phyloP scores from a whole-genome alignment of 352 stramenopile species.

The Phytopythium chamaehyphon region DNA sequence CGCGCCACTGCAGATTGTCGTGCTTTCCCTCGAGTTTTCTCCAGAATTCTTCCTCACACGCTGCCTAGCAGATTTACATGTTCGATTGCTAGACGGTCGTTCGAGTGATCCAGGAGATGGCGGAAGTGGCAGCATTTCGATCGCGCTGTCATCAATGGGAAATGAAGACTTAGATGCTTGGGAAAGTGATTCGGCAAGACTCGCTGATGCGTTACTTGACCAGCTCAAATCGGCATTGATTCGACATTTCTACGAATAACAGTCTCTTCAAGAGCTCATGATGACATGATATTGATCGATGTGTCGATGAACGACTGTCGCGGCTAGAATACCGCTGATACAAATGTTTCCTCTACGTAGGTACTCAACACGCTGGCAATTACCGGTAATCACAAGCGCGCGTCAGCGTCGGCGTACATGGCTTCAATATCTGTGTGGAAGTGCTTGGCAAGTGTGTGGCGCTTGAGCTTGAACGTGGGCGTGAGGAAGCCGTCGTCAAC shows the following conservation, averaged over 20 bases:
- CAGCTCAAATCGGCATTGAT: not conserved
- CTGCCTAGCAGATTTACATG: constrained; percentile 30
- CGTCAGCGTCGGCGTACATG: constrained; percentile 40
- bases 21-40: constrained; percentile 36
- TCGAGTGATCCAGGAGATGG: not conserved
- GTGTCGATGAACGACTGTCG: not conserved
- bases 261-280: no score
- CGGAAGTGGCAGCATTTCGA: not conserved
- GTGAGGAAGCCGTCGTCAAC: constrained; percentile 91
- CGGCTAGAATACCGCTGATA: no score
- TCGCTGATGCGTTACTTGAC: not conserved
- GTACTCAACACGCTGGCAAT: not conserved
- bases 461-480: constrained; percentile 96
- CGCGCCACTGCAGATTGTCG: constrained; percentile 31
- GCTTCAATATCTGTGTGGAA: constrained; percentile 44
- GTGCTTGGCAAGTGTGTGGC: constrained; percentile 54
- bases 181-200: not conserved
- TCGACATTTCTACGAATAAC: constrained; percentile 4
- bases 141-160: not conserved
- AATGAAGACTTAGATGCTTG: not conserved
- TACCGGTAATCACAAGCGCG: constrained; percentile 14
- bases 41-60: constrained; percentile 35
- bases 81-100: constrained; percentile 28
- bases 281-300: not conserved
- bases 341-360: not conserved